These are phyloP conservation scores for Boletus mariae DNA, from an alignment of 1,284 basidiomycete species.

Conservation along the genomic window DNA sequence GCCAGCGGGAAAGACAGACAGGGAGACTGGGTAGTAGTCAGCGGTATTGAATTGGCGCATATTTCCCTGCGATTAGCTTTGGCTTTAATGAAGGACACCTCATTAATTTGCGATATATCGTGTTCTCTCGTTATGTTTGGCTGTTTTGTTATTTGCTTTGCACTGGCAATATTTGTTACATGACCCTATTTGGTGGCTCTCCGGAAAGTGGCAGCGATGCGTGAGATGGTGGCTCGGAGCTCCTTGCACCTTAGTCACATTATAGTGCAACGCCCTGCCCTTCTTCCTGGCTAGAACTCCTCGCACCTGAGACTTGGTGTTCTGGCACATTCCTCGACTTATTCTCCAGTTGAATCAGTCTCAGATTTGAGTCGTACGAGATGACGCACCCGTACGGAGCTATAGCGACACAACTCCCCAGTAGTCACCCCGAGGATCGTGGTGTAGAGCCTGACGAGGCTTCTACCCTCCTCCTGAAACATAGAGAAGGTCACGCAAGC, in stretches of 20 bases:
- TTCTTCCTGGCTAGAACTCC: neutral
- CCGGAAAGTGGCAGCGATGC: too few relatives aligned
- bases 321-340: slow-evolving; percentile 1
- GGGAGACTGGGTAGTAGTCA: slow-evolving; percentile 31
- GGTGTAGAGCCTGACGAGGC: slow-evolving; percentile 41
- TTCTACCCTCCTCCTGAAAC: slow-evolving; percentile 47
- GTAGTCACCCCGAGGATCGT: slow-evolving; percentile 1
- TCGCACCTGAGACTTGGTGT: neutral
- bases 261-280: neutral
- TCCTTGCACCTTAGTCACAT: neutral
- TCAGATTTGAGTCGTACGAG: slow-evolving; percentile 40
- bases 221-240: neutral
- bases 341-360: neutral
- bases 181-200: too few relatives aligned
- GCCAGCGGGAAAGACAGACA: slow-evolving; percentile 34
- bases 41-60: slow-evolving; percentile 20
- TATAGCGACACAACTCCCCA: slow-evolving; percentile 26
- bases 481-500: slow-evolving; percentile 61
- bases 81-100: slow-evolving; percentile 8
- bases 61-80: slow-evolving; percentile 10
- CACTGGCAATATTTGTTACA: neutral
- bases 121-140: slow-evolving; percentile 13
- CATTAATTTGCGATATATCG: slow-evolving; percentile 17
- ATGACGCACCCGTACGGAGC: slow-evolving; percentile 67
- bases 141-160: slow-evolving; percentile 7